Percentiles rank a stretch among this genome's conserved stretches.
Conservation (phyloP, 2,329 filamentous ascomycete genomes). For the Nemania bipapillata region DNA sequence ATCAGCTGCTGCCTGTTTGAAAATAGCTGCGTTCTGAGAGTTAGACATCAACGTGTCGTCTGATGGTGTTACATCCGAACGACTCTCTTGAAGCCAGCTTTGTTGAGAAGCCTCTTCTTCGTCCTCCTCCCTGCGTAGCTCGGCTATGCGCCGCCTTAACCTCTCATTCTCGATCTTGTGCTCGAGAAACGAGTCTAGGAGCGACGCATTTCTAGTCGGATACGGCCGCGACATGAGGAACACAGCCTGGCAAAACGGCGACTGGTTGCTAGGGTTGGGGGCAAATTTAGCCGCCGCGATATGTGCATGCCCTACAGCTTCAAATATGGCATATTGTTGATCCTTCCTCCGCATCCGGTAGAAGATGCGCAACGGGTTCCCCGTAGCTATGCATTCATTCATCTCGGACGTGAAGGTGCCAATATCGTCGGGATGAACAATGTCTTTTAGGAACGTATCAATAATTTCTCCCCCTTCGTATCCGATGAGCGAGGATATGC, state of each 20-base stretch:
- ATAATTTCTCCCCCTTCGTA: conserved; percentile 76
- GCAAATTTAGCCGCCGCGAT: conserved; percentile 75
- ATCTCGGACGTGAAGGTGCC: conserved; percentile 86
- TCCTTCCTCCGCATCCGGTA: conserved; percentile 83
- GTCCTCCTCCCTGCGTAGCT: conserved; percentile 84
- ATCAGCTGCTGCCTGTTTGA: conserved; percentile 56
- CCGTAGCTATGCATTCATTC: conserved; percentile 86
- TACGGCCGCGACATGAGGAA: conserved; percentile 94
- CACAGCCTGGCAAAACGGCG: conserved; percentile 83
- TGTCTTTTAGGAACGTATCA: conserved; percentile 80
- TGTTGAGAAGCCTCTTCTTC: conserved; percentile 77
- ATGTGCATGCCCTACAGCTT: conserved; percentile 92
- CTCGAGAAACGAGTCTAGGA: conserved; percentile 92
- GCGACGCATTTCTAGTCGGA: conserved; percentile 83
- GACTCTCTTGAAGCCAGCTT: conserved; percentile 68
- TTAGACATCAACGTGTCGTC: conserved; percentile 57
- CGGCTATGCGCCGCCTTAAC: conserved; percentile 82
- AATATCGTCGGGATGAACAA: conserved; percentile 86
- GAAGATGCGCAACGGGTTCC: conserved; percentile 83
- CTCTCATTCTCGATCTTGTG: conserved; percentile 97
- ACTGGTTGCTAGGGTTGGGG: conserved; percentile 71
- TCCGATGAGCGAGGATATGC: conserved; percentile 77
- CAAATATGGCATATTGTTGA: conserved; percentile 80
- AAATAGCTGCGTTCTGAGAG: conserved; percentile 47
- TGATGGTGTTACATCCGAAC: conserved; percentile 64